Evolutionary conservation across 2,329 filamentous ascomycete species (phyloP), one percentile per base, ranked within the genome.

Genomic region (Celoporthe dispersa): DNA sequence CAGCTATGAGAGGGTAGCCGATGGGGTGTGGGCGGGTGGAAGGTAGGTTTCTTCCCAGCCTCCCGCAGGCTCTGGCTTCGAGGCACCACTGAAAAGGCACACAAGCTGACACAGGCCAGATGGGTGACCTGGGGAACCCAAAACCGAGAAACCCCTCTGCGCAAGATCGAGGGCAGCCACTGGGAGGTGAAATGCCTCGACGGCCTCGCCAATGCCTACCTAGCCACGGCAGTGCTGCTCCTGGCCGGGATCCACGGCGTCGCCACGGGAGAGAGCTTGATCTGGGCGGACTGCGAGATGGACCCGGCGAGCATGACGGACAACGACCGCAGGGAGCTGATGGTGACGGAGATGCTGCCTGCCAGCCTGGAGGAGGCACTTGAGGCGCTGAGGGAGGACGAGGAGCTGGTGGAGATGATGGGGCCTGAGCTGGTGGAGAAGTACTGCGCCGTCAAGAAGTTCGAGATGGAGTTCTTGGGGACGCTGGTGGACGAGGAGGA

Each of bases 101-200:
- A 39, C 1, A 39, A 5, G 1, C 60, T 69, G n/a, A 68, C 61
- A 19, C 11, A 31, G 19, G 55, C 14, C 39, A 72, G 70, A 41
- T 94, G 91, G 90, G 87, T 94, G 0, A 82, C 90, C 0, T 97
- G 92, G 93, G 93, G 93, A 16, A 92, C 89, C 5, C 90, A 96
- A 80, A 96, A 96, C 78, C 88, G 92, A 25, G 92, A 95, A 81
- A 84, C 88, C 5, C 91, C 93, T 0, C 82, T 97, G 12, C 87
- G 93, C 16, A 90, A 91, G 77, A 86, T 94, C 63, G 81, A 82
- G 3, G 81, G 79, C 2, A 89, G 88, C 28, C 90, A 93, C 76
- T 97, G 92, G 91, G 93, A 97, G 79, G 75, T 97, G 31, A 91
- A 93, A 76, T 88, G 87, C 68, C 76, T 95, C n/a, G 93, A 97